These are phyloP conservation scores for Fusarium xyrophilum DNA, from an alignment of 2,329 filamentous ascomycete species.

Conservation along the genomic window DNA sequence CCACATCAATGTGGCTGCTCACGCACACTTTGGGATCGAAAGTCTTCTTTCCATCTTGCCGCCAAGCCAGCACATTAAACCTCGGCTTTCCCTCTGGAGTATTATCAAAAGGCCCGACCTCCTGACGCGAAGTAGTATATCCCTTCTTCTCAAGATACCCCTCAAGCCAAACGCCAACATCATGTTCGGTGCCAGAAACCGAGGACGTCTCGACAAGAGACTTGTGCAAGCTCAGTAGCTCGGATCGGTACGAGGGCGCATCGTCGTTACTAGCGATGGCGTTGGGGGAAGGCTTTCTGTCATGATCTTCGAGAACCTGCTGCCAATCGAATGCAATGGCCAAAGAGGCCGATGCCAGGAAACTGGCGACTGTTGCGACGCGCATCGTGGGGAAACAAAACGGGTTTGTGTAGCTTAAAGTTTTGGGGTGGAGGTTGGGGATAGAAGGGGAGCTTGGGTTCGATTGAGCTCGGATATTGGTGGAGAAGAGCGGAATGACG, in stretches of 20 bases:
- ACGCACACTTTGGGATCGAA: constrained; percentile 68
- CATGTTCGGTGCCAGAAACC: constrained; percentile 71
- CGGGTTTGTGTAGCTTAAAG: constrained; percentile 4
- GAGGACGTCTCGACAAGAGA: constrained; percentile 78
- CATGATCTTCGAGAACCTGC: constrained; percentile 7
- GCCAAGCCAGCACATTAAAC: constrained; percentile 81
- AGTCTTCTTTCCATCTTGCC: constrained; percentile 47
- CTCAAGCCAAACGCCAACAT: constrained; percentile 72
- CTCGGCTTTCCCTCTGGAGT: constrained; percentile 41
- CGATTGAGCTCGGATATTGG: constrained; percentile 24
- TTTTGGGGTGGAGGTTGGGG: constrained; percentile 12
- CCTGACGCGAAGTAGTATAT: constrained; percentile 55
- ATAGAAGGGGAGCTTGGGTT: constrained; percentile 10
- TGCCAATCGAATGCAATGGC: constrained; percentile 19
- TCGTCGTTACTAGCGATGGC: background rate
- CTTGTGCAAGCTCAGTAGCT: constrained; percentile 75
- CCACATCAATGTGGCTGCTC: constrained; percentile 82
- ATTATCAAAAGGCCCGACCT: constrained; percentile 46
- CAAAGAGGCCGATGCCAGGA: constrained; percentile 22
- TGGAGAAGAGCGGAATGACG: constrained; percentile 27
- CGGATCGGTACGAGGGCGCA: constrained; percentile 50
- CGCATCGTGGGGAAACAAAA: constrained; percentile 18
- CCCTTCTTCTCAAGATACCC: constrained; percentile 64
- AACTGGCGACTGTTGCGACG: constrained; percentile 11
- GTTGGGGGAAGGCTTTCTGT: background rate